Percentiles rank a stretch among this genome's conserved stretches.
Conservation (phyloP, 148 eudicot genomes). For the Rhododendron griersonianum region DNA sequence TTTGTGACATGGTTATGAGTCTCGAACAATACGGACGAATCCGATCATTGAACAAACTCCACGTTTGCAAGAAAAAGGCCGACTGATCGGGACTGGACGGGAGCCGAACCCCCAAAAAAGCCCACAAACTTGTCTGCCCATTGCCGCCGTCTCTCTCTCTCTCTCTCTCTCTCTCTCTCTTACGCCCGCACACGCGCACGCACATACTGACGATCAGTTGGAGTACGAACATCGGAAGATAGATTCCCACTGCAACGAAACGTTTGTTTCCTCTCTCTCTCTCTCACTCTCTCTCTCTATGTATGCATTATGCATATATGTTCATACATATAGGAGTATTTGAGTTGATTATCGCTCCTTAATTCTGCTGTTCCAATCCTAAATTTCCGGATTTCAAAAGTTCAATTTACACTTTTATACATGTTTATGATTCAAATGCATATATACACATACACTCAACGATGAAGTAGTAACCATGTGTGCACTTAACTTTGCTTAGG, state of each 20-base stretch:
- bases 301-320: too few relatives aligned
- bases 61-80: too few relatives aligned
- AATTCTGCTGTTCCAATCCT: background rate
- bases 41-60: too few relatives aligned
- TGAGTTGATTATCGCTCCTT: background rate
- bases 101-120: too few relatives aligned
- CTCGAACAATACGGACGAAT: too few relatives aligned
- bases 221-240: background rate
- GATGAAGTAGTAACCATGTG: background rate
- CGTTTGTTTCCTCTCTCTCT: background rate
- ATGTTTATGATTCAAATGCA: background rate
- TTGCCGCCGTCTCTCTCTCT: background rate
- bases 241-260: background rate
- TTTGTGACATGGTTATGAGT: too few relatives aligned
- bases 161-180: background rate
- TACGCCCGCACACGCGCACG: too few relatives aligned
- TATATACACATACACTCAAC: background rate
- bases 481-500: constrained; percentile 4
- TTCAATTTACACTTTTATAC: background rate
- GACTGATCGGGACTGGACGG: too few relatives aligned
- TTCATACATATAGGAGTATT: too few relatives aligned
- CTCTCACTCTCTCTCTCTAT: too few relatives aligned
- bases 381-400: background rate
- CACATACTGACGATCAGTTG: background rate
- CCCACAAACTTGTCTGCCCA: background rate